Percentiles rank a stretch among this genome's conserved stretches.
These are phyloP conservation scores for Poa annua DNA, from an alignment of 176 grass and related monocot species.

Conservation along the genomic window DNA sequence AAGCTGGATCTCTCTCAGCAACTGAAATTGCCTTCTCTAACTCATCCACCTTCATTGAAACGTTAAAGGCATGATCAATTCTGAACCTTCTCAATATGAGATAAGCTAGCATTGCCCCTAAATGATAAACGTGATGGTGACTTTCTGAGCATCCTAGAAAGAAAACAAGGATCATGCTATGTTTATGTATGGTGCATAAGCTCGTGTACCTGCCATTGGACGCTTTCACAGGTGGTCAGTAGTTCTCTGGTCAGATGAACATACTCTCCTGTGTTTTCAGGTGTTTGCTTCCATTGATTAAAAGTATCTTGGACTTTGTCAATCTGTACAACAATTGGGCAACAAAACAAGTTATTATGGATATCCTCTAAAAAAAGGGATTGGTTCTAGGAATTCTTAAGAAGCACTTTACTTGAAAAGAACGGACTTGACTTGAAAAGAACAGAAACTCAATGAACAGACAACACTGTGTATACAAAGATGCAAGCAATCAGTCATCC, in stretches of 20 bases:
- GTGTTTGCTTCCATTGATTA: slow-evolving; percentile 77
- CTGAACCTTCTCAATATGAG: background rate
- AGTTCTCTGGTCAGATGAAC: slow-evolving; percentile 87
- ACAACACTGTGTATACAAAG: background rate
- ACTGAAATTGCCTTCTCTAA: slow-evolving; percentile 84
- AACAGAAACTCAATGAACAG: background rate
- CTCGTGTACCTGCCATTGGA: slow-evolving; percentile 79
- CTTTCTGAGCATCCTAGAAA: background rate
- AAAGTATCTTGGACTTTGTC: slow-evolving; percentile 83
- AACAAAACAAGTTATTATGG: background rate
- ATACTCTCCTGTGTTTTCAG: slow-evolving; percentile 77
- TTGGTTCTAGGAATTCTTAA: background rate
- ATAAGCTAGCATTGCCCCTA: background rate
- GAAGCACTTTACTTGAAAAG: background rate
- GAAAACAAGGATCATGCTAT: slow-evolving; percentile 4
- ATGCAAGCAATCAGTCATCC: background rate
- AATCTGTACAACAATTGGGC: slow-evolving; percentile 50
- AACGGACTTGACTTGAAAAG: background rate
- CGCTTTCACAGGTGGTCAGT: slow-evolving; percentile 77
- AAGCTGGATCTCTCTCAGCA: slow-evolving; percentile 76
- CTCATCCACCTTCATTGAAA: slow-evolving; percentile 76
- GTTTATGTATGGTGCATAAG: background rate
- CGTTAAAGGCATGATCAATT: background rate
- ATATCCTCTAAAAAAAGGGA: background rate
- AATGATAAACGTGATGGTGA: slow-evolving; percentile 3